Conservation (phyloP, 257 asterid species). For the Solanum pimpinellifolium region DNA sequence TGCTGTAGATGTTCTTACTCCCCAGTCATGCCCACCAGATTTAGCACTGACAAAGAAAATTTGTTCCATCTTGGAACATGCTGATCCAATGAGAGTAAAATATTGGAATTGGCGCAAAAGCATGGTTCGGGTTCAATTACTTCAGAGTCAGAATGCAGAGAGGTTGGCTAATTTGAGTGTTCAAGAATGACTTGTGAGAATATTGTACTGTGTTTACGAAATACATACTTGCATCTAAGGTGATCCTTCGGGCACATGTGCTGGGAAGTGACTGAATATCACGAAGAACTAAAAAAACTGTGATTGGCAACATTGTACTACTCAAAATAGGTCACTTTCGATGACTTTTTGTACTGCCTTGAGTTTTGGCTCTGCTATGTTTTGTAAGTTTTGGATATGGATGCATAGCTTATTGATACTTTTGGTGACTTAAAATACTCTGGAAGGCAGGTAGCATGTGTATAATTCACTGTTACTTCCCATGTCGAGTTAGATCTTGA, state of each 20-base stretch:
- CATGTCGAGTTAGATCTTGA: background rate
- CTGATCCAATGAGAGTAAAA: conserved; percentile 67
- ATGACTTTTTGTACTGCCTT: background rate
- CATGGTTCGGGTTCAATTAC: conserved; percentile 14
- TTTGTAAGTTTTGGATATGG: background rate
- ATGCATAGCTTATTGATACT: background rate
- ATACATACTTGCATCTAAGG: background rate
- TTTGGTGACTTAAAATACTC: background rate
- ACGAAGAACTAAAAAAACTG: background rate
- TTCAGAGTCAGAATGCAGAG: conserved; percentile 1
- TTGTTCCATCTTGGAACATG: conserved; percentile 42
- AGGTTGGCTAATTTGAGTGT: background rate
- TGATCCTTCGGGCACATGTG: background rate
- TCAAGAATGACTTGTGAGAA: background rate
- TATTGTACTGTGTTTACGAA: background rate
- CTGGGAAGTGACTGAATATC: background rate
- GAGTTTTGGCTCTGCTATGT: background rate
- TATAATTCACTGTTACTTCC: background rate
- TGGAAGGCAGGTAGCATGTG: background rate
- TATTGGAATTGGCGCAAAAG: conserved; percentile 90
- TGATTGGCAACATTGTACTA: background rate
- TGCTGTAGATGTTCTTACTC: conserved; percentile 32
- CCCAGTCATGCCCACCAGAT: conserved; percentile 17
- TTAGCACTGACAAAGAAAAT: conserved; percentile 24
- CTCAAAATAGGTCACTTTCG: background rate